Base-by-base conservation (phyloP, 2,329 filamentous ascomycete species). In the Pleurostoma richardsiae region DNA sequence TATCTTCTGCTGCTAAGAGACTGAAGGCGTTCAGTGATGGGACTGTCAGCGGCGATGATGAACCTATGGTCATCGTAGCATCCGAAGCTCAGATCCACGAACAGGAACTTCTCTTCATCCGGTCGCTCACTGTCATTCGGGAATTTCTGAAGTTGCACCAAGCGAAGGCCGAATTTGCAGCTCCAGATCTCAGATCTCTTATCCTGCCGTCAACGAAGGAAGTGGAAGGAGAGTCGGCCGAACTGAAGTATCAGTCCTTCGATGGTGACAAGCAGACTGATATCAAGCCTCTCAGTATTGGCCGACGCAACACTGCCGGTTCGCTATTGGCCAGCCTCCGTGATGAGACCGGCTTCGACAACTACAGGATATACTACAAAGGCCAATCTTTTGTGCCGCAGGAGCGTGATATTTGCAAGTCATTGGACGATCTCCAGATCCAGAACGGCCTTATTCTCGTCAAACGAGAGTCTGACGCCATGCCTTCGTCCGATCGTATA, bases 181-280 rank as follows among this genome's bases (percentile, higher is more conserved):
- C 77, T 6, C 80, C 83, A 2, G 80, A 82, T 49, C 59, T 80
- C 44, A 67, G 76, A 48, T 71, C 75, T 6, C 61, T 79, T 29
- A 75, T 84, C 43, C 65, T 77, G 3, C 66, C 74, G 30, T 66
- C 70, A 4, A 72, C 77, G 0, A 72, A 76, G 31, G 64, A 74
- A 33, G 62, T 83, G 0, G 77, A 78, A 52, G 87, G 88, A 5
- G 79, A 86, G 36, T 68, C 76, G 3, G 73, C 89, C 1, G 77
- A 80, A 43, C 74, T 94, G 19, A 83, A 82, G 44, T 92, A 88
- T 57, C 88, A 92, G 62, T 81, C 81, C 2, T 90, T 90, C 55
- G 79, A 86, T 58, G 81, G 80, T 10, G 64, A 74, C 28, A 65
- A 66, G 2, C 76, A 80, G 46, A 83, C 79, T 2, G 79, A 80